Evolutionary conservation across 176 grass and related monocot species (phyloP), one percentile per base, ranked within the genome.

Genomic region (Pontederia crassipes): DNA sequence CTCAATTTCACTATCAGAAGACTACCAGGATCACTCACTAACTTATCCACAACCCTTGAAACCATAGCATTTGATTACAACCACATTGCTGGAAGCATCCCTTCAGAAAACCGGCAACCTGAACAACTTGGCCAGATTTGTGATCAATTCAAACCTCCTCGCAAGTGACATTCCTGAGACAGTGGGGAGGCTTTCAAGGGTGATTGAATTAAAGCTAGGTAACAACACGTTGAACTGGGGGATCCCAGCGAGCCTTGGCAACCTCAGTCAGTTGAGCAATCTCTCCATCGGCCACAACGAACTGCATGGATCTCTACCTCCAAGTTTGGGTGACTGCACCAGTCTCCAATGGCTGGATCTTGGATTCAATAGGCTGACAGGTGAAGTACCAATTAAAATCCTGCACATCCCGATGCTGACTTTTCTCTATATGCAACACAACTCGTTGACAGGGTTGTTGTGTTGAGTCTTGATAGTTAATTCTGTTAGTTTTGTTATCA

Each of bases 391-490:
- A 9, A 65, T 27, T 27, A 48, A 65, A 10, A 50, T 65, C 12
- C 1, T 65, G 62, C 14, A 17, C 45, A 71, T 71, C 17, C 55
- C 68, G 8, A 71, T 17, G 10, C 68, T 71, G 3, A 28, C 56
- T 4, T 35, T 73, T 3, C 49, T 73, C 10, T 12, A 50, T 62
- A 2, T 73, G 17, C 62, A 48, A 8, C 48, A 73, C n/a, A 73
- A 73, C 20, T 45, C 46, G 8, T 29, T 73, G 28, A n/a, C 11
- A 14, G 70, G 70, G 8, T 68, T 88, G 67, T 24, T 24, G 20
- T 24, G 20, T 24, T 24, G 20, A 24, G 20, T 24, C 20, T 24
- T 24, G 20, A 24, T 1, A 24, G 20, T 24, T 24, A 24, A 24
- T 24, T 24, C 20, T 24, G 20, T 24, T 24, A 24, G 20, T 1